A percentile compares a stretch with the other conserved stretches of the same genome.
Conservation (phyloP, 2,329 filamentous ascomycete genomes). For the Fusarium cicatricum region DNA sequence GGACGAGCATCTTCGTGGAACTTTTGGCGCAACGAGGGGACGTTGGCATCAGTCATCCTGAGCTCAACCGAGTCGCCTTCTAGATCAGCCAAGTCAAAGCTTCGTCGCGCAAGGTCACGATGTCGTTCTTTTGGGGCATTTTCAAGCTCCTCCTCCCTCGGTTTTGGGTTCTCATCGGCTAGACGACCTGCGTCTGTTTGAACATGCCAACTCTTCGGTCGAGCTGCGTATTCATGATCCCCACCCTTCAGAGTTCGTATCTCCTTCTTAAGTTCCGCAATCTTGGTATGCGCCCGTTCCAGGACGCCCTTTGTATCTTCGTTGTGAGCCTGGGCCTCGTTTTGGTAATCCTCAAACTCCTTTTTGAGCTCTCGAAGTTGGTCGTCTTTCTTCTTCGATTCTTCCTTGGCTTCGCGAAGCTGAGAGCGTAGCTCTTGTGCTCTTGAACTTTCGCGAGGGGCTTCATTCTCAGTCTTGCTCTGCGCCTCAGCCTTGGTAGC, state of each 20-base stretch:
- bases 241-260: slow-evolving; percentile 54
- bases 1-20: slow-evolving; percentile 44
- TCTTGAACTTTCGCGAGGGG: slow-evolving; percentile 35
- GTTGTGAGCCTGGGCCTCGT: slow-evolving; percentile 62
- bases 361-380: slow-evolving; percentile 58
- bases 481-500: slow-evolving; percentile 49
- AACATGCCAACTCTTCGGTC: slow-evolving; percentile 45
- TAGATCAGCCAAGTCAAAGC: slow-evolving; percentile 41
- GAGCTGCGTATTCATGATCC: slow-evolving; percentile 26
- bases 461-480: slow-evolving; percentile 40
- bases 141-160: not conserved
- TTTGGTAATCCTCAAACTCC: slow-evolving; percentile 63
- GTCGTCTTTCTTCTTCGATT: slow-evolving; percentile 57
- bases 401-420: slow-evolving; percentile 54
- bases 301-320: slow-evolving; percentile 64
- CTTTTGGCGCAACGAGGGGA: slow-evolving; percentile 47
- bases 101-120: slow-evolving; percentile 32
- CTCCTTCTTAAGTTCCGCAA: slow-evolving; percentile 63
- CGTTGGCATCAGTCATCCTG: slow-evolving; percentile 24
- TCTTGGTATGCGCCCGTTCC: slow-evolving; percentile 64
- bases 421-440: slow-evolving; percentile 52
- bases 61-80: slow-evolving; percentile 26
- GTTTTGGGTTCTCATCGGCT: slow-evolving; percentile 12
- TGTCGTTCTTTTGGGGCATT: slow-evolving; percentile 3
- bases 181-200: slow-evolving; percentile 28